phyloP scores from a whole-genome alignment of 495 filamentous ascomycete species.

The Penicillium atrosanguineum region DNA sequence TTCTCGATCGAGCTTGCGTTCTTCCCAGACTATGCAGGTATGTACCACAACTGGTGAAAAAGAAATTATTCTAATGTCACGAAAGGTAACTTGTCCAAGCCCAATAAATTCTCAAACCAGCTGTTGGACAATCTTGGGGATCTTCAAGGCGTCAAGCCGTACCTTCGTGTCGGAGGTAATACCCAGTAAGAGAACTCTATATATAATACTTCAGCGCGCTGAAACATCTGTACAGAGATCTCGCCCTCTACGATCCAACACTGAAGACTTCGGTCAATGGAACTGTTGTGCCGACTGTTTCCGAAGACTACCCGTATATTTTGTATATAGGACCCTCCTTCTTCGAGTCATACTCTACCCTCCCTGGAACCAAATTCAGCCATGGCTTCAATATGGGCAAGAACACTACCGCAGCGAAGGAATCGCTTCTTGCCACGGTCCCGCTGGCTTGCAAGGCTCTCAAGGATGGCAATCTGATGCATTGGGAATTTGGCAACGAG shows the following conservation, averaged over 20 bases:
- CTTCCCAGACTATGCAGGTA: slow-evolving; percentile 30
- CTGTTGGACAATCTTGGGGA: slow-evolving; percentile 24
- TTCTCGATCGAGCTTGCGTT: slow-evolving; percentile 30
- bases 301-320: slow-evolving; percentile 59
- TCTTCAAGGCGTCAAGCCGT: slow-evolving; percentile 25
- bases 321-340: slow-evolving; percentile 60
- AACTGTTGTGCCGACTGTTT: slow-evolving; percentile 47
- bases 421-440: slow-evolving; percentile 54
- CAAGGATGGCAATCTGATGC: slow-evolving; percentile 44
- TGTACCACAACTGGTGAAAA: background rate
- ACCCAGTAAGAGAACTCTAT: slow-evolving; percentile 19
- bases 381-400: slow-evolving; percentile 65
- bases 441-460: slow-evolving; percentile 60
- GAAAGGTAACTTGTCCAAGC: slow-evolving; percentile 23
- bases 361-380: slow-evolving; percentile 53
- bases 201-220: background rate
- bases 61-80: background rate
- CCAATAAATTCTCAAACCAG: slow-evolving; percentile 26
- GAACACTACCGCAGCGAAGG: slow-evolving; percentile 50
- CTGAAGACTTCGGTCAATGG: slow-evolving; percentile 53
- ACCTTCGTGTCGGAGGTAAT: slow-evolving; percentile 28
- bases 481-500: slow-evolving; percentile 68
- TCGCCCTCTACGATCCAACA: slow-evolving; percentile 56
- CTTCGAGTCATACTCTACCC: slow-evolving; percentile 65
- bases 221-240: slow-evolving; percentile 42